Evolutionary conservation across 257 asterid genomes (phyloP).

Genomic region (Nemophila menziesii): DNA sequence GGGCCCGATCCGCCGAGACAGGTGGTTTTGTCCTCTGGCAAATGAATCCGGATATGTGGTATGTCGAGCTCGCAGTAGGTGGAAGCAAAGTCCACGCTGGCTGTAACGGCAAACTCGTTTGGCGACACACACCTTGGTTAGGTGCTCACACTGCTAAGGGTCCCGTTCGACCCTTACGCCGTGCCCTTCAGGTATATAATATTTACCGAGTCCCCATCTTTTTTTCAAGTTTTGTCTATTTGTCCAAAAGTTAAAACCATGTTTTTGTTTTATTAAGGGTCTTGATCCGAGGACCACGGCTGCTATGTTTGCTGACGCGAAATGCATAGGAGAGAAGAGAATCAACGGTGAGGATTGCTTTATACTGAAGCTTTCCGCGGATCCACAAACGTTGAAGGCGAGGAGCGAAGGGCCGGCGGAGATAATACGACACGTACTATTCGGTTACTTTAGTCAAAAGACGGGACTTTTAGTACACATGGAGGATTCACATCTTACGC

Average conservation of each 20-base stretch:
- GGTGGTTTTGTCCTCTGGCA: constrained; percentile 17
- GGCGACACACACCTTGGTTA: constrained; percentile 16
- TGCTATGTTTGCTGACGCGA: constrained; percentile 10
- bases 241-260: neutral
- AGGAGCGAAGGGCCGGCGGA: constrained; percentile 16
- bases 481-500: constrained; percentile 16
- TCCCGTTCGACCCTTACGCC: constrained; percentile 12
- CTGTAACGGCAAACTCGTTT: constrained; percentile 13
- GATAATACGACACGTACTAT: constrained; percentile 11
- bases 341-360: constrained; percentile 15
- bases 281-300: constrained; percentile 19
- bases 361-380: constrained; percentile 9
- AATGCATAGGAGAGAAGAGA: constrained; percentile 16
- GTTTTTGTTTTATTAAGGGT: constrained; percentile 3
- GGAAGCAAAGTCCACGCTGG: constrained; percentile 13
- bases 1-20: constrained; percentile 5
- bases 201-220: neutral
- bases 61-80: constrained; percentile 13
- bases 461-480: constrained; percentile 15
- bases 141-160: constrained; percentile 14
- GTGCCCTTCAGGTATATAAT: constrained; percentile 11
- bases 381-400: constrained; percentile 11
- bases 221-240: neutral
- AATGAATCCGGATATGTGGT: constrained; percentile 18
- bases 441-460: constrained; percentile 14